Evolutionary conservation across 2,329 filamentous ascomycete genomes (phyloP), one percentile per base, ranked within the genome.

Genomic region (Epichloe typhina): DNA sequence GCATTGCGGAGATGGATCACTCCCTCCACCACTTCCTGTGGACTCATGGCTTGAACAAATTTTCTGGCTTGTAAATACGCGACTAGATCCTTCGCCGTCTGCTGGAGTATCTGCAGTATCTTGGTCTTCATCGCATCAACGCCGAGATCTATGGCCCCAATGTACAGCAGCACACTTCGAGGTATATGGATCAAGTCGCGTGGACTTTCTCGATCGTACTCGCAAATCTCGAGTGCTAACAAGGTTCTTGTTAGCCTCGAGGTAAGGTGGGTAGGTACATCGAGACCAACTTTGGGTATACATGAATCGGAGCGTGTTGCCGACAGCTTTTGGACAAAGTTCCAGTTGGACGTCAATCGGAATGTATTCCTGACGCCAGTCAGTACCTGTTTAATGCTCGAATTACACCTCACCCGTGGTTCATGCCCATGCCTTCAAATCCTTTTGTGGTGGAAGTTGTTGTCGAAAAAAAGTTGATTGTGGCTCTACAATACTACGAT

Each of bases 401-500:
- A 46, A 4, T 38, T 19, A 21, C 19, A 26, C 13, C 15, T 47
- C 26, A n/a, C 35, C 17, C 13, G 7, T 6, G 33, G 8, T n/a
- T 38, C 19, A 23, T 26, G 37, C 13, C 17, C 31, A 13, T 9
- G 5, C 11, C 35, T 31, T 26, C 26, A 11, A 68, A 64, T 42
- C 53, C 42, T 33, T 57, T 58, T 33, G 60, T 54, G 61, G 58
- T 36, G 64, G 63, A 7, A 69, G 57, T 19, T 60, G 56, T n/a
- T 63, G 58, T 5, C 61, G 59, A 46, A 69, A 63, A 61, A 62
- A 68, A 5, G 54, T 59, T 5, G 67, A 68, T 23, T 66, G 58
- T 3, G 59, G 53, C 40, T 55, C 53, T 23, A 69, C 53, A 46
- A 69, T 59, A 38, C 63, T 59, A 39, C 67, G 67, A 52, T 69